These are phyloP conservation scores for Allantophomopsis cytisporea DNA, from an alignment of 2,329 filamentous ascomycete genomes.

Conservation along the genomic window DNA sequence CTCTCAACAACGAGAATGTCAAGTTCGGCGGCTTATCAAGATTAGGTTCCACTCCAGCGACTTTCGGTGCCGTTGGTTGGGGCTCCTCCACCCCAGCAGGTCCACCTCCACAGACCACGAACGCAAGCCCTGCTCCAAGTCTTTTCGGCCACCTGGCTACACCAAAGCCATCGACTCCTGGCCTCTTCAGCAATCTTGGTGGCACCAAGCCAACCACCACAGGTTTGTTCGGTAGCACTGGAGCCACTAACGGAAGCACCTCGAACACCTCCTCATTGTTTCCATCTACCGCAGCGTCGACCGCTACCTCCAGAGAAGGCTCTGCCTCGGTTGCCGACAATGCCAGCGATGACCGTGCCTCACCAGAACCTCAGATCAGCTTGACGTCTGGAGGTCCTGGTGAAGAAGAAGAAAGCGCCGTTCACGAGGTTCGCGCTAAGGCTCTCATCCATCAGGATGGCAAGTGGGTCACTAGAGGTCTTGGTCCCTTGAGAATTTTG, in stretches of 20 bases:
- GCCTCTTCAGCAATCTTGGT: slow-evolving; percentile 3
- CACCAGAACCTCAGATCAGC: slow-evolving; percentile 55
- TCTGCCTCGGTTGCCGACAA: slow-evolving; percentile 13
- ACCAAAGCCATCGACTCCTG: slow-evolving; percentile 9
- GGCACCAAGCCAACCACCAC: slow-evolving; percentile 5
- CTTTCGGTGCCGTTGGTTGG: no score
- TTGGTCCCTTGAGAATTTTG: slow-evolving; percentile 59
- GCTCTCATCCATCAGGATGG: slow-evolving; percentile 40
- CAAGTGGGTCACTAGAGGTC: slow-evolving; percentile 56
- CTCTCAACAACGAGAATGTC: no score
- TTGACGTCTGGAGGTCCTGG: slow-evolving; percentile 52
- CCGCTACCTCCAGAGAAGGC: slow-evolving; percentile 16
- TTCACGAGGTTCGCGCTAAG: slow-evolving; percentile 61
- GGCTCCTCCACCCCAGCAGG: no score
- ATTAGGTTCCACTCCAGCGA: no score
- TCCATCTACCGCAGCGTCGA: slow-evolving; percentile 14
- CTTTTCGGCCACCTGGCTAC: no score
- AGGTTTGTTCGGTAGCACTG: slow-evolving; percentile 1
- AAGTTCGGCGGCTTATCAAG: no score
- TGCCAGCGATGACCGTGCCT: slow-evolving; percentile 33
- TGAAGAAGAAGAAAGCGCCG: slow-evolving; percentile 57
- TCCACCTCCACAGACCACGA: no score
- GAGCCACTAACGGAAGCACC: slow-evolving; percentile 5
- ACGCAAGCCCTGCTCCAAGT: no score
- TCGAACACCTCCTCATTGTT: slow-evolving; percentile 14